Base-by-base conservation (phyloP, 257 asterid genomes). In the Ligustrum vulgare region DNA sequence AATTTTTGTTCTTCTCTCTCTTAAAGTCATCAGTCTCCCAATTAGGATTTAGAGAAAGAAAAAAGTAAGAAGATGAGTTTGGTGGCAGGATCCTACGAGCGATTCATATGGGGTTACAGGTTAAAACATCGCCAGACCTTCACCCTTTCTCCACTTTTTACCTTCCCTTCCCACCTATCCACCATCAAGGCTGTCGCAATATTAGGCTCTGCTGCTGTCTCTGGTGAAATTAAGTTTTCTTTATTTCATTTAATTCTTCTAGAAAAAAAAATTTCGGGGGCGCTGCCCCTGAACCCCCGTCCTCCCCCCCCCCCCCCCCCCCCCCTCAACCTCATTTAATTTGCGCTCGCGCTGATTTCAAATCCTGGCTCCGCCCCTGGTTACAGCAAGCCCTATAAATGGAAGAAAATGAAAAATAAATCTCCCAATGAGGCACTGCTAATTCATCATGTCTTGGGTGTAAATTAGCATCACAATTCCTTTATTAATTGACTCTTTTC, bases 91-190 rank as follows among this genome's bases (percentile, higher is more conserved):
- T 94, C 99, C 1, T 94, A 94, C 77, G 99, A 94, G 88, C 88
- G 95, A 2, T 94, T 92, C 90, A 82, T 94, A 15, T 94, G 99
- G 99, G 99, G 99, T 16, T 94, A 84, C 94, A 87, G 79, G 33
- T 72, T 92, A 6, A 84, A 88, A 49, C 49, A 77, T 69, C 33
- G 88, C 56, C 39, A 81, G 0, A 69, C 89, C 18, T 73, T 82
- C 22, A 31, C 84, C 69, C 85, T 94, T 5, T 39, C 78, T 34
- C 96, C 91, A 0, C 90, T 88, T 69, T 94, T 94, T 86, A 86
- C 98, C 84, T 94, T 89, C 86, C 99, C 98, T n/a, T 85, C 98
- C 71, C 99, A 92, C 73, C 95, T 91, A 78, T 88, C 98, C 76
- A 83, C 98, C 70, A 87, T 94, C 81, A 94, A 92, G 83, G 75